phyloP scores from a whole-genome alignment of 2,329 filamentous ascomycete genomes.

The Diaporthe velutina region DNA sequence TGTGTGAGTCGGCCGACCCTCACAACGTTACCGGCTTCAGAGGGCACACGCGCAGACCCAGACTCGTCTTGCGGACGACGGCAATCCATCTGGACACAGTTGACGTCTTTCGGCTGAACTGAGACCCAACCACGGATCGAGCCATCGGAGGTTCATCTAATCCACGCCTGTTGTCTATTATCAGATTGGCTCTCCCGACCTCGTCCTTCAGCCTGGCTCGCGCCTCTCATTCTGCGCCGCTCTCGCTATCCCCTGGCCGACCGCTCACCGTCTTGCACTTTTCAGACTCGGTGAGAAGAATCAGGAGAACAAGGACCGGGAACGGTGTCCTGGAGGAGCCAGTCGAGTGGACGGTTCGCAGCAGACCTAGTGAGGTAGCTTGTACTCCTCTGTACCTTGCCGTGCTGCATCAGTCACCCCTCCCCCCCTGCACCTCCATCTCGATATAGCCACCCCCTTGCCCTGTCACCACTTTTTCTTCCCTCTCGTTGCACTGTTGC shows the following conservation, averaged over 20 bases:
- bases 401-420: constrained; percentile 33
- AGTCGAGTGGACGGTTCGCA: constrained; percentile 30
- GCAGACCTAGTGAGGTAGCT: constrained; percentile 29
- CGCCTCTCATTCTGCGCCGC: constrained; percentile 7
- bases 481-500: constrained; percentile 29
- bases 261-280: constrained; percentile 27
- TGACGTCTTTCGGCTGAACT: not conserved
- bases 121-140: not conserved
- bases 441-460: constrained; percentile 29
- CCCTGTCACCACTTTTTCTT: constrained; percentile 10
- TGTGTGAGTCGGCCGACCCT: constrained; percentile 8
- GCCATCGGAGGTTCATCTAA: not conserved
- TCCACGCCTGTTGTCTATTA: not conserved
- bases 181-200: not conserved
- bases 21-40: not conserved
- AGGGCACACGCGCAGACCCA: not conserved
- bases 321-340: constrained; percentile 6
- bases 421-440: constrained; percentile 6
- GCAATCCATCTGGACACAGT: not conserved
- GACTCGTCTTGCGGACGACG: not conserved
- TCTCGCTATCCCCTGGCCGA: constrained; percentile 19
- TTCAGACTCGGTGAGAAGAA: constrained; percentile 37
- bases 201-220: constrained; percentile 7
- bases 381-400: constrained; percentile 38
- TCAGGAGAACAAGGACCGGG: constrained; percentile 22